Evolutionary conservation across 2,329 filamentous ascomycete species (phyloP), one percentile per base, ranked within the genome.

Genomic region (Xylariales sp.): DNA sequence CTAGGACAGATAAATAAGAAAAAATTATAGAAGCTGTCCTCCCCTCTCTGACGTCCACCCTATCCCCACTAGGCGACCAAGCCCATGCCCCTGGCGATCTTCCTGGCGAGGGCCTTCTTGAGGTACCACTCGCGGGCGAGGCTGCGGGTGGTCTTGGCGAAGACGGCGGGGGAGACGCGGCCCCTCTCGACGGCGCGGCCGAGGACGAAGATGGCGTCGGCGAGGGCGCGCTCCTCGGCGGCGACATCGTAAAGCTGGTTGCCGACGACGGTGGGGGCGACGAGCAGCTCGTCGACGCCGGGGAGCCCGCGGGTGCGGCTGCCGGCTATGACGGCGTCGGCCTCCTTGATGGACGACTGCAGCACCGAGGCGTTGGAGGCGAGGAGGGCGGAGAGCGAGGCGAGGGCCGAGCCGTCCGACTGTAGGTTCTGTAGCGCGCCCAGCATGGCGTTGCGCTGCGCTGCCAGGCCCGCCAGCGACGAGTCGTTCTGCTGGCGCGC

Each of bases 251-350:
- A 98, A 16, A 98, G 67, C 67, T 98, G 93, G 48, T 91, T 90
- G 1, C 86, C 88, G 5, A 96, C 93, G 2, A 96, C 84, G 0
- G 88, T 96, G 1, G 91, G 89, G 4, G 90, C 88, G n/a, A 96
- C 88, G 3, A 98, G 71, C 23, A 97, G 74, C 43, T 95, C 89
- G 58, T 98, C 93, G 33, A 97, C 84, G 33, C 83, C 78, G 0
- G 90, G 89, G 1, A 82, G 74, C 28, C 74, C 73, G 33, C 86
- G 80, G 13, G 70, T 70, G 40, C 79, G 74, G n/a, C 86, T 86
- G 36, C 80, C 76, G 29, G 79, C 75, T 46, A 96, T 87, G 10
- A 90, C 81, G 5, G 67, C 68, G 56, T 96, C 90, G 4, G 91
- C 91, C 44, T 85, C 82, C 20, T 76, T 73, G 36, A 97, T 78